Evolutionary conservation across 306 rosid species (phyloP), one percentile per base, ranked within the genome.

Genomic region (Oxytropis ochrocephala): DNA sequence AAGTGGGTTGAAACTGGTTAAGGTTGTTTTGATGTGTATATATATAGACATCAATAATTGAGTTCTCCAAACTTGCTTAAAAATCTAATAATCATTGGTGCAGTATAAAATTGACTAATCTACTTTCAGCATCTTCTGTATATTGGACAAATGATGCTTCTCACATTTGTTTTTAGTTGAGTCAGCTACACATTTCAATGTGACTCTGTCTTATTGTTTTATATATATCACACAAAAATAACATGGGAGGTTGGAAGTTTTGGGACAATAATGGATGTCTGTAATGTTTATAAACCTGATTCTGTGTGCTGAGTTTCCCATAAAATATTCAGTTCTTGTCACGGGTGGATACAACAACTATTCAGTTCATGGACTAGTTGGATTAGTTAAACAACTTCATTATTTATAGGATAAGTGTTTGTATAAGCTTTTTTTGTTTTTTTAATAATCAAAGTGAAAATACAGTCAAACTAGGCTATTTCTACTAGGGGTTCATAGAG

Each of bases 11-110:
- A 69, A 59, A 69, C 44, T 17, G 24, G 44, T 52, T 62, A 33
- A 30, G 33, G 18, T 65, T 69, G 21, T 70, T 32, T 74, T 53
- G 33, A 74, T 54, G 36, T 58, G 30, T 19, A 3, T 10, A 21
- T 69, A 54, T 48, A 49, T 32, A 53, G 4, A 32, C 12, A 67
- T 54, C 83, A 64, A 78, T 68, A 80, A 72, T 81, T 81, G 70
- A 80, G 72, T 24, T 61, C 72, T 60, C 35, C 48, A 18, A 72
- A 75, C 74, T 48, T 67, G 79, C 81, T 16, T 69, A 32, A 64
- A 62, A 47, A 64, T 42, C 32, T 55, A 72, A 79, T 55, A 72
- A 79, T 82, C 62, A 70, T 79, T 70, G 76, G 11, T 61, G 73
- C 24, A 59, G 46, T 74, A 64, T 78, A 70, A 64, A 70, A 36